Evolutionary conservation across 2,329 filamentous ascomycete species (phyloP), one percentile per base, ranked within the genome.

Genomic region (Aspergillus sp.): DNA sequence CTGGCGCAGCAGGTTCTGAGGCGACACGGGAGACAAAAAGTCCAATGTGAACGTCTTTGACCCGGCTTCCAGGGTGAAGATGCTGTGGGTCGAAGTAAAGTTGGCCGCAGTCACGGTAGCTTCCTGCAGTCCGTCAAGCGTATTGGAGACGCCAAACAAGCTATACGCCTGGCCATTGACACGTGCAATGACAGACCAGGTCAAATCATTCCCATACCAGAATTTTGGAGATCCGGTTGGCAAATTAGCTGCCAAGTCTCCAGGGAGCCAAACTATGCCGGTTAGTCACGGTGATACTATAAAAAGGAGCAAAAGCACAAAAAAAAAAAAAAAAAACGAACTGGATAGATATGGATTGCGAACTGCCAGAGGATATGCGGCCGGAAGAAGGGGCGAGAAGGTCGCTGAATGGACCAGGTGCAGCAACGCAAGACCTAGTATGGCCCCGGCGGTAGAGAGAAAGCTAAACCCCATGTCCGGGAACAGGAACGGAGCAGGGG

Each of bases 11-110:
- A 66, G 62, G 44, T 71, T 62, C n/a, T 60, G 59, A 12, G 67
- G 66, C 9, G 64, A 68, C 0, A 71, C 63, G 1, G 68, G 69
- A 17, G 69, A 72, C 48, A 72, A 66, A 51, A 71, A 72, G 48
- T 72, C 68, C 12, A 72, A 55, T 2, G 56, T 61, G 47, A 71
- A 62, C 9, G 50, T 60, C 7, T 58, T 60, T n/a, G 54, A 48
- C 4, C 64, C 63, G 1, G 68, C 69, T 33, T 56, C 59, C 7
- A 72, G 51, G 0, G 53, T 62, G 52, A 72, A 70, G 7, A 59
- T 60, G 20, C 62, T 62, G 54, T 69, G 69, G 0, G 69, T 71
- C 6, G 68, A 61, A 7, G 66, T 71, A 49, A 65, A 71, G 17
- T 58, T 60, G 13, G 58, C 60, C 6, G 51, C 49, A 10, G 53